A percentile compares a stretch with the other conserved stretches of the same genome.
phyloP scores from a whole-genome alignment of 2,329 filamentous ascomycete species.

The Botrytis fragariae region DNA sequence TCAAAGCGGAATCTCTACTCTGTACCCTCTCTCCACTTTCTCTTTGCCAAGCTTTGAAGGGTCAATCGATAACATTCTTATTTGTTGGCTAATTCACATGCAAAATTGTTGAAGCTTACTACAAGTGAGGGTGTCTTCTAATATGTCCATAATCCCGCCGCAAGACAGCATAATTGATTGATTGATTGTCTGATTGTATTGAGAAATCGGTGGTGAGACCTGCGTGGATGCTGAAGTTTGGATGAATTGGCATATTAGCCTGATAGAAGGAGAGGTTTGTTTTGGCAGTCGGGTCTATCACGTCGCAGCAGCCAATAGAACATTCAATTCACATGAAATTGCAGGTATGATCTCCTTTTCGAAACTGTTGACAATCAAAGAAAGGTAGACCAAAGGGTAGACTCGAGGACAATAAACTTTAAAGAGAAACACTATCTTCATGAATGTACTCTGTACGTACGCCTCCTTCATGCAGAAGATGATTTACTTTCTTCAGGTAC shows the following conservation, averaged over 20 bases:
- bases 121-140: background rate
- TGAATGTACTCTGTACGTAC: background rate
- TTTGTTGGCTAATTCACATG: background rate
- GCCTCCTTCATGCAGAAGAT: background rate
- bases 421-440: background rate
- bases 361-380: background rate
- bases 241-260: background rate
- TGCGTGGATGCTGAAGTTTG: background rate
- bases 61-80: background rate
- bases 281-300: constrained; percentile 1
- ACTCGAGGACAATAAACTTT: background rate
- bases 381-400: background rate
- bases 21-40: background rate
- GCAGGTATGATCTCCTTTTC: background rate
- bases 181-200: background rate
- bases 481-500: background rate
- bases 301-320: background rate
- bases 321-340: background rate
- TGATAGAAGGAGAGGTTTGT: background rate
- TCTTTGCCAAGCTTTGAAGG: constrained; percentile 3
- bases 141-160: background rate
- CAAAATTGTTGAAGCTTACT: background rate
- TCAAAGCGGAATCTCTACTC: constrained; percentile 9
- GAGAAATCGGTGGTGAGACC: background rate
- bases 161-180: background rate